Evolutionary conservation across 1,139 yeast species (phyloP), one percentile per base, ranked within the genome.

Genomic region (Yamadazyma kanchanaburiensis): DNA sequence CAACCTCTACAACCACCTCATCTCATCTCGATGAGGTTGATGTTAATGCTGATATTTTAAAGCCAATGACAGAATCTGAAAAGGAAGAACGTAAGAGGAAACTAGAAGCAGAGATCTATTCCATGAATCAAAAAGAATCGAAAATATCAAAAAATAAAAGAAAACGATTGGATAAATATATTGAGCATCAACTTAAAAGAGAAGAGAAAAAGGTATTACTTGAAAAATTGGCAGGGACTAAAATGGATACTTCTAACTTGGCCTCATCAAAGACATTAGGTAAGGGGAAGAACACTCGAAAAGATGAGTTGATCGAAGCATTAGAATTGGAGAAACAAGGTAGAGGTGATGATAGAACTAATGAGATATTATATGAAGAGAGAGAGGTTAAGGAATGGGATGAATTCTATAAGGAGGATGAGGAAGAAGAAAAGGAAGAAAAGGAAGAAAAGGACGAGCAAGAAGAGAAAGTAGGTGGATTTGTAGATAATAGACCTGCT

Each of bases 111-210:
- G 60, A 73, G 20, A 60, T 87, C 15, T 63, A 74, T 32, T 43
- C 64, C 13, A 70, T 70, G 32, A 80, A 83, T 21, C 60, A 69
- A 34, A 74, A 73, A 36, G 82, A 80, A 37, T 61, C 81, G 12
- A 87, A 87, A 49, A 57, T 86, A 32, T 78, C 94, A 0, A 63
- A 76, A 30, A 71, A 81, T 26, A 91, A 89, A 58, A 76, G 75
- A 58, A 91, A 91, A 59, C 58, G 91, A 39, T 55, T 82, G 31
- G 89, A 82, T 40, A 81, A 82, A 52, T 82, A 80, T 48, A 80
- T 81, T 21, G 96, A 88, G 39, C 94, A 84, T 57, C 97, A 91
- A 55, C 56, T 91, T 41, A 83, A 84, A 45, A 72, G 95, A 52
- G 95, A 89, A 53, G 97, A 91, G 58, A 86, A 85, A 58, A 85